Conservation (phyloP, 2,329 filamentous ascomycete species). For the Cordyceps cateniannulata region DNA sequence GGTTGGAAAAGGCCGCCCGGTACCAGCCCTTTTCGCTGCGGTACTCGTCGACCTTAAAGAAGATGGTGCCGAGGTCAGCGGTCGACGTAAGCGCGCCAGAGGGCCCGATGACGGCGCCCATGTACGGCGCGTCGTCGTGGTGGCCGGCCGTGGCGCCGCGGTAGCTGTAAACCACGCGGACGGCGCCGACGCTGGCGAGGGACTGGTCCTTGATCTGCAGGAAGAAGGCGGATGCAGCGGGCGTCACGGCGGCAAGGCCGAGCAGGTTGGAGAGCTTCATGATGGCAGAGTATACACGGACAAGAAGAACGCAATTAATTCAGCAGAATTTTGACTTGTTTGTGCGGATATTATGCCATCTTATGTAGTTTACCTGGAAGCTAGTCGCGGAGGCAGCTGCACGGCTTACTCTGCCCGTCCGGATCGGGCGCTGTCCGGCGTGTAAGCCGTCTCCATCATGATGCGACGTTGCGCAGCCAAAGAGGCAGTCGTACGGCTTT, state of each 20-base stretch:
- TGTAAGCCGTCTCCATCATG: slow-evolving; percentile 3
- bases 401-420: slow-evolving; percentile 6
- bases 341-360: background rate
- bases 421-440: background rate
- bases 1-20: slow-evolving; percentile 6
- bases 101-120: slow-evolving; percentile 1
- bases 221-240: slow-evolving; percentile 7
- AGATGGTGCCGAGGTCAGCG: slow-evolving; percentile 9
- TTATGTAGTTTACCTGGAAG: background rate
- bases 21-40: slow-evolving; percentile 10
- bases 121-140: slow-evolving; percentile 7
- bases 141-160: slow-evolving; percentile 9
- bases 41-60: slow-evolving; percentile 9
- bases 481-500: background rate
- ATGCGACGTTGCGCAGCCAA: background rate
- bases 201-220: slow-evolving; percentile 9
- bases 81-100: slow-evolving; percentile 5
- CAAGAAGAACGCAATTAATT: background rate
- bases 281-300: background rate
- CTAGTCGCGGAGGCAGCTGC: background rate
- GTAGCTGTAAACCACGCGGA: slow-evolving; percentile 9
- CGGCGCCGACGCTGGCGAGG: slow-evolving; percentile 1
- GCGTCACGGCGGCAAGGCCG: background rate
- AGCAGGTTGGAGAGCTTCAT: slow-evolving; percentile 1
- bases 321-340: background rate